phyloP scores from a whole-genome alignment of 2,329 filamentous ascomycete genomes.

The Arthrinium phaeospermum region DNA sequence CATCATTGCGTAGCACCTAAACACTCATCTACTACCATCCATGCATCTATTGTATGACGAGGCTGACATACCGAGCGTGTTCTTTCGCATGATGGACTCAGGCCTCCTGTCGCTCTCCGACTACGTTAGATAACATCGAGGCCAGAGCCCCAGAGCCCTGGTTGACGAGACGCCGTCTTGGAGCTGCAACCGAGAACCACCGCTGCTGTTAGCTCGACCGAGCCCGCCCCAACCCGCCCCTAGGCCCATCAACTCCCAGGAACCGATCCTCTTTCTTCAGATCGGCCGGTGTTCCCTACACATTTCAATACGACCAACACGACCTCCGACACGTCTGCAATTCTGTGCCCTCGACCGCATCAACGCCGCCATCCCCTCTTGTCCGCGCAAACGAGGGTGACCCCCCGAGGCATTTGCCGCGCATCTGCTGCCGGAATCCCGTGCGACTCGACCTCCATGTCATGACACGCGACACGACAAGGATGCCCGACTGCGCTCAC shows the following conservation, averaged over 20 bases:
- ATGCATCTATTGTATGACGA: slow-evolving; percentile 1
- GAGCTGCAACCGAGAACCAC: neutral
- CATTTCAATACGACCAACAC: neutral
- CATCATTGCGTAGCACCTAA: slow-evolving; percentile 14
- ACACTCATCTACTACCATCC: neutral
- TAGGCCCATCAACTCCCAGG: slow-evolving; percentile 4
- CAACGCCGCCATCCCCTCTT: neutral
- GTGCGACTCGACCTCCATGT: slow-evolving; percentile 38
- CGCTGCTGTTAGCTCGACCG: neutral
- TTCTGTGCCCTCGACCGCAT: neutral
- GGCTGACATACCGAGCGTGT: neutral
- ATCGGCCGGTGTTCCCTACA: neutral
- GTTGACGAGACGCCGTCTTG: neutral
- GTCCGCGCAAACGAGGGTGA: neutral
- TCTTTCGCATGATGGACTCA: neutral
- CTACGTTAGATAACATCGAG: neutral
- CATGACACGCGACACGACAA: slow-evolving; percentile 56
- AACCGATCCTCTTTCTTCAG: neutral
- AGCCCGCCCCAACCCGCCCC: neutral
- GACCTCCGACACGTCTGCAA: neutral
- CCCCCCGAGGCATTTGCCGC: neutral
- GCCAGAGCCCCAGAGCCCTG: neutral
- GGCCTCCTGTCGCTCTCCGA: neutral
- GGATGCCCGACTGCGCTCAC: slow-evolving; percentile 41
- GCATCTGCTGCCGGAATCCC: neutral